These are phyloP conservation scores for Yarrowia bubula DNA, from an alignment of 805 yeast genomes.

Conservation along the genomic window DNA sequence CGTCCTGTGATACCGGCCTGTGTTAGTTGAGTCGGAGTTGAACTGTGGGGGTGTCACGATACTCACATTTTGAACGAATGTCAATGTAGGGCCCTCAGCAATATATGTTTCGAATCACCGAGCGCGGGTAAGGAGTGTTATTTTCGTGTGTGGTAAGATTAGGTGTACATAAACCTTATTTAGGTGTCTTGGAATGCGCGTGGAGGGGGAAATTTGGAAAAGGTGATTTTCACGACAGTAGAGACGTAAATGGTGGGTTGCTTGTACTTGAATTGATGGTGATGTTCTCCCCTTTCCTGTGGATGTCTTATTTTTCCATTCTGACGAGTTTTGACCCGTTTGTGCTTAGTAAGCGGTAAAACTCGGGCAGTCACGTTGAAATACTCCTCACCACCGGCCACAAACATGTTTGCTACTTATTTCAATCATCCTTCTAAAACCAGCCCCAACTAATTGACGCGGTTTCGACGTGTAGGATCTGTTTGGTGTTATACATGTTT, in stretches of 20 bases:
- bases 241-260: no score
- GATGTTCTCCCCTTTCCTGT: background rate
- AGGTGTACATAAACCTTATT: background rate
- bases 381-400: no score
- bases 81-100: constrained; percentile 8
- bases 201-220: background rate
- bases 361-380: background rate
- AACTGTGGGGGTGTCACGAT: background rate
- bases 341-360: background rate
- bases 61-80: constrained; percentile 13
- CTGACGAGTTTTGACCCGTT: background rate
- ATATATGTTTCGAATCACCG: background rate
- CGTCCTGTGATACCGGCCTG: constrained; percentile 25
- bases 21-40: background rate
- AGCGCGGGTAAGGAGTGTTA: constrained; percentile 13
- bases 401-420: no score
- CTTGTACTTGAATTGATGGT: background rate
- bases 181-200: background rate
- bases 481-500: background rate
- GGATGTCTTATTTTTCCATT: background rate
- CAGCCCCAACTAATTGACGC: background rate
- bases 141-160: constrained; percentile 5
- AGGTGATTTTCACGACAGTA: no score
- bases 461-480: background rate
- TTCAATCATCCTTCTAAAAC: background rate